phyloP scores from a whole-genome alignment of 305 asterid genomes.

The Rubia tinctorum region DNA sequence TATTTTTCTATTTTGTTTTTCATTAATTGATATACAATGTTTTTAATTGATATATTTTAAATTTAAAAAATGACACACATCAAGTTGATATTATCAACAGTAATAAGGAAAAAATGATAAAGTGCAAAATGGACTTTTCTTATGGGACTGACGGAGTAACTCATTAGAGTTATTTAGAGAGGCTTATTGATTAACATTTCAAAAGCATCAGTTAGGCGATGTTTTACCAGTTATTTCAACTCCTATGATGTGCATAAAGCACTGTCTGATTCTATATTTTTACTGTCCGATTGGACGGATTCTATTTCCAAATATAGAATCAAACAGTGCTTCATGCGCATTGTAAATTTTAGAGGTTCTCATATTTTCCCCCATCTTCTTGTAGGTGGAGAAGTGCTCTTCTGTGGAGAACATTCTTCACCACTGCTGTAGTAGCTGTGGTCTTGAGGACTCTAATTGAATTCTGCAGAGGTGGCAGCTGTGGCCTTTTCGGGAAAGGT shows the following conservation, averaged over 20 bases:
- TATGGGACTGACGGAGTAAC: too few relatives aligned
- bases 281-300: neutral
- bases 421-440: slow-evolving; percentile 95
- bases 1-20: neutral
- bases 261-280: neutral
- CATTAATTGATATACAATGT: neutral
- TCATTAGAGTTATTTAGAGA: too few relatives aligned
- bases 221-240: too few relatives aligned
- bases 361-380: slow-evolving; percentile 16
- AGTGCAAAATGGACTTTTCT: too few relatives aligned
- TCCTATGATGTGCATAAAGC: too few relatives aligned
- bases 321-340: too few relatives aligned
- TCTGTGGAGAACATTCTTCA: slow-evolving; percentile 97
- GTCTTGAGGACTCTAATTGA: slow-evolving; percentile 63
- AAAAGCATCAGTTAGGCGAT: too few relatives aligned
- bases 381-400: slow-evolving; percentile 96
- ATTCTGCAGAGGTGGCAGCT: slow-evolving; percentile 66
- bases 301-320: neutral
- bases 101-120: too few relatives aligned
- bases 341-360: neutral
- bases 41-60: too few relatives aligned
- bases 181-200: too few relatives aligned
- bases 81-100: too few relatives aligned
- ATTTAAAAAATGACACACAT: too few relatives aligned
- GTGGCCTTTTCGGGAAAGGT: slow-evolving; percentile 96